Conservation (phyloP, 2,329 filamentous ascomycete species). For the Neonectria neomacrospora region DNA sequence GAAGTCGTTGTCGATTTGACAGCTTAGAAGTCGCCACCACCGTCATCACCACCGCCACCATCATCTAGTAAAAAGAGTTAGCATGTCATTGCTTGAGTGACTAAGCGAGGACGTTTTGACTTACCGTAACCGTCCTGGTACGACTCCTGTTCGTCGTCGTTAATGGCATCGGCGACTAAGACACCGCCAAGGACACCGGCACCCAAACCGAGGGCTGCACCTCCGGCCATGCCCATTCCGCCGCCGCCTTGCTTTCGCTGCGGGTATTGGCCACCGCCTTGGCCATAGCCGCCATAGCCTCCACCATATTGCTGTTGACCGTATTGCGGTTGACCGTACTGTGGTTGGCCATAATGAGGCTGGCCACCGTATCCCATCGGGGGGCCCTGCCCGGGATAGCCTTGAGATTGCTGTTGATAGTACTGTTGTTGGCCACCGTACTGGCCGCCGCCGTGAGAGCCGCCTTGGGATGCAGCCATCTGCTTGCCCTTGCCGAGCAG, state of each 20-base stretch:
- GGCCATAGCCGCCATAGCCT: conserved; percentile 48
- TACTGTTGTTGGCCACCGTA: conserved; percentile 46
- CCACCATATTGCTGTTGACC: conserved; percentile 47
- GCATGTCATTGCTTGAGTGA: neutral
- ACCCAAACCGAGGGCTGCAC: conserved; percentile 80
- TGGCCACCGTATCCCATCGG: conserved; percentile 44
- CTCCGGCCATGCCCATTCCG: conserved; percentile 75
- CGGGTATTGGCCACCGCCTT: conserved; percentile 51
- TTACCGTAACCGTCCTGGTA: conserved; percentile 60
- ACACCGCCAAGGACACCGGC: conserved; percentile 84
- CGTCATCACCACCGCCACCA: conserved; percentile 46
- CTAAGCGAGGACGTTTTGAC: conserved; percentile 26
- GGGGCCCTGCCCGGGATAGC: conserved; percentile 41
- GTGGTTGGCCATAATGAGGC: conserved; percentile 40
- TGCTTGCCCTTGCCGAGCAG: conserved; percentile 60
- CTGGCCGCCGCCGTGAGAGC: conserved; percentile 30
- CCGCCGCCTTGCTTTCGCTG: conserved; percentile 57
- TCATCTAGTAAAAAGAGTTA: conserved; percentile 44
- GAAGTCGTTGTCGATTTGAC: too few species aligned
- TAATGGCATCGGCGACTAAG: conserved; percentile 74
- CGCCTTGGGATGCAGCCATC: conserved; percentile 46
- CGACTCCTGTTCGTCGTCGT: conserved; percentile 69
- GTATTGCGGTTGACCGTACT: conserved; percentile 41
- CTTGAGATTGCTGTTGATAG: conserved; percentile 40
- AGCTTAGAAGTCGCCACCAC: conserved; percentile 38